Percentiles rank a stretch among this genome's conserved stretches.
These are phyloP conservation scores for Ramularia collo-cygni DNA, from an alignment of 2,329 filamentous ascomycete species.

Conservation along the genomic window DNA sequence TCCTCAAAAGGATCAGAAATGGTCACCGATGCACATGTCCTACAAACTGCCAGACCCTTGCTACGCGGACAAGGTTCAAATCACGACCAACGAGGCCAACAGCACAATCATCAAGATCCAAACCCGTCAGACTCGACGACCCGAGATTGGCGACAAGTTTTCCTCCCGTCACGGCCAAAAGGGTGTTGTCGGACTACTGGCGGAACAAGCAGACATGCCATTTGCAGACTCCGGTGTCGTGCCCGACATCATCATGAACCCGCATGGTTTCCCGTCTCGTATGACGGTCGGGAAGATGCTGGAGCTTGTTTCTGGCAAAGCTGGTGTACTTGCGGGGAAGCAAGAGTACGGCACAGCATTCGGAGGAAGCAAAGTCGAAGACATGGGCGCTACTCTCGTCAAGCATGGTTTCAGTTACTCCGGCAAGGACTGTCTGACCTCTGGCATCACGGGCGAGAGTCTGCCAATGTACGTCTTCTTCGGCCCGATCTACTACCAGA, in stretches of 20 bases:
- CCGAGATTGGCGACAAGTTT: constrained; percentile 97
- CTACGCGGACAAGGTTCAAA: constrained; percentile 94
- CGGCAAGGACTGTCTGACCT: constrained; percentile 94
- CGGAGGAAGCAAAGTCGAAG: constrained; percentile 74
- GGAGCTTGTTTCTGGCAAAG: constrained; percentile 90
- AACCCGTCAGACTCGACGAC: constrained; percentile 88
- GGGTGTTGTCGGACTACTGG: constrained; percentile 93
- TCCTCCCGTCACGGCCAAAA: constrained; percentile 98
- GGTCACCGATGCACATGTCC: constrained; percentile 43
- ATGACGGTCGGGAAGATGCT: constrained; percentile 99
- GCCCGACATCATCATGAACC: constrained; percentile 99
- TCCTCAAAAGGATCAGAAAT: constrained; percentile 21
- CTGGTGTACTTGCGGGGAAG: constrained; percentile 75
- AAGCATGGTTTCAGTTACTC: constrained; percentile 91
- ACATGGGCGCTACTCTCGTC: constrained; percentile 80
- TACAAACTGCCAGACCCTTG: constrained; percentile 57
- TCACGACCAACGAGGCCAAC: constrained; percentile 82
- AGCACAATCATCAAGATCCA: constrained; percentile 86
- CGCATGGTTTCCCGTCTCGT: constrained; percentile 97
- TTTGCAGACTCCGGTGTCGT: constrained; percentile 85
- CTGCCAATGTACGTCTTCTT: constrained; percentile 97
- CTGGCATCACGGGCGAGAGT: constrained; percentile 87
- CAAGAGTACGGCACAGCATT: constrained; percentile 88
- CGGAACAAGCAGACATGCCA: constrained; percentile 93
- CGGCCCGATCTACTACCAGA: constrained; percentile 98